Base-by-base conservation (phyloP, 164 flowering plant species). In the Aristolochia fimbriata region DNA sequence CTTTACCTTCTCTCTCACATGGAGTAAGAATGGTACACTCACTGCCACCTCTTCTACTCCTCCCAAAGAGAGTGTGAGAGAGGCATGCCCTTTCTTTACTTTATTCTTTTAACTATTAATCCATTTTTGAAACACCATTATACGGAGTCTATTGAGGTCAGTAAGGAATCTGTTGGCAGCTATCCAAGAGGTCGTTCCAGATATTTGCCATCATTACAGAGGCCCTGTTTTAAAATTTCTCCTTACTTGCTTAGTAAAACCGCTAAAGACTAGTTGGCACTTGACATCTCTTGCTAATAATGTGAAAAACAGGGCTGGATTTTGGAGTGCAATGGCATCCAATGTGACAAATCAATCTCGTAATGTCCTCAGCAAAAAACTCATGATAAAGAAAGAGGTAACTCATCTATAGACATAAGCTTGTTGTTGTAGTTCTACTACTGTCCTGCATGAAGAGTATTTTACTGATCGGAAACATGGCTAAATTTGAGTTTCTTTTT, bases 281-380 rank as follows among this genome's bases (percentile, higher is more conserved):
- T 1, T 19, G 24, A 19, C 24, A 3, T 11, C 24, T 11, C 21
- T 51, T 19, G 10, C 20, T n/a, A 11, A 8, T 51, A 23, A 19
- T 20, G 21, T 13, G 11, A 8, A 51, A 21, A 21, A 52, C 55
- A 52, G 55, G 55, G 55, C 55, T 52, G 55, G 55, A 15, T 93
- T 93, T 73, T 86, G 79, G 94, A 93, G 92, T 79, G 99, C 99
- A 54, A 93, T 90, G 97, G 97, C 99, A 65, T 93, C 99, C 51
- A 93, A 93, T 68, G 63, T 93, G 74, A 75, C 83, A 10, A 81
- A 81, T 73, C 98, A 93, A 70, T 87, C 98, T 31, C 90, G 97
- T 52, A 93, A 93, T 70, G 97, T 93, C 14, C 83, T 90, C 51
- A 93, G 99, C 82, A 93, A 93, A 65, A 93, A 84, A 67, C 71